phyloP scores from a whole-genome alignment of 306 rosid genomes.

The Citrullus amarus region DNA sequence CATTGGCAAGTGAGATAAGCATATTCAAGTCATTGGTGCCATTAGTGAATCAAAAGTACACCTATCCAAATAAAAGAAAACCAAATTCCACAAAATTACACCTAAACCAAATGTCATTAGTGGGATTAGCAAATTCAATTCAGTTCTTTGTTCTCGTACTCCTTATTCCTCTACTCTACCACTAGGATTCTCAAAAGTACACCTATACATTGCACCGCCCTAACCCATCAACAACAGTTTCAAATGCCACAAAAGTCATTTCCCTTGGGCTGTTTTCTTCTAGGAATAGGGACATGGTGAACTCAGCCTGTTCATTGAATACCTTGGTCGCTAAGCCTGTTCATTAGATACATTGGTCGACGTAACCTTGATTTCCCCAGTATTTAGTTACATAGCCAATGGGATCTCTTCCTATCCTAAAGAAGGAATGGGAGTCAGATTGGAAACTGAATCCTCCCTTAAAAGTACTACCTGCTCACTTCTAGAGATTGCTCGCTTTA shows the following conservation, averaged over 20 bases:
- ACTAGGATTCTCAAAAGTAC: neutral
- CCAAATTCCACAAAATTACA: no score
- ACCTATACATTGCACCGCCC: neutral
- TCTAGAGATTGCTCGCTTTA: neutral
- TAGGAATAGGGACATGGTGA: neutral
- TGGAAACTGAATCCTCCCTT: neutral
- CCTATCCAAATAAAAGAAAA: neutral
- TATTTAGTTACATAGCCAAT: neutral
- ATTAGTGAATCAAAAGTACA: neutral
- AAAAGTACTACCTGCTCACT: neutral
- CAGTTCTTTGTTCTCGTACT: neutral
- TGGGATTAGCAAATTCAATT: no score
- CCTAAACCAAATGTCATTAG: no score
- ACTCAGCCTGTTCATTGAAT: neutral
- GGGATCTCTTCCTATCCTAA: neutral
- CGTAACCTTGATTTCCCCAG: neutral
- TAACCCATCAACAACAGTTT: neutral
- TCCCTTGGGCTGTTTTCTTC: neutral
- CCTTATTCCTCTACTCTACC: neutral
- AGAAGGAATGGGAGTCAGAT: neutral
- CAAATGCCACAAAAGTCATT: neutral
- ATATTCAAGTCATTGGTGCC: neutral
- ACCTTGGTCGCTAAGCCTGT: neutral
- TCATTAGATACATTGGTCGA: neutral
- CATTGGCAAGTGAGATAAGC: neutral